Base-by-base conservation (phyloP, 2,329 filamentous ascomycete species). In the Waltergamsia citrina region DNA sequence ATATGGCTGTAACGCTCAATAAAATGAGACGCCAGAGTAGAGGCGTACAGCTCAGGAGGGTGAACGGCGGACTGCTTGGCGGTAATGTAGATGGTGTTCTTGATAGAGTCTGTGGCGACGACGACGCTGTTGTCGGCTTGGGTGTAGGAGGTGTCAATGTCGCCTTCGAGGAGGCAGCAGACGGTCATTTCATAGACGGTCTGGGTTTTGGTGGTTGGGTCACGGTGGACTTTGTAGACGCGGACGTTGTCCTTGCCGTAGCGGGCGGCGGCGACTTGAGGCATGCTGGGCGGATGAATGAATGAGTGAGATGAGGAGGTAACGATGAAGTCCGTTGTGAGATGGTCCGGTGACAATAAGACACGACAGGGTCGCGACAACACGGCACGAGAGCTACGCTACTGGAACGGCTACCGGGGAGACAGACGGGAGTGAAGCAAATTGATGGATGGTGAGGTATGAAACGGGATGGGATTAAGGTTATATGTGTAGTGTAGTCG, bases 201-300 rank as follows among this genome's bases (percentile, higher is more conserved):
- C 60, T 98, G 90, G 16, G 77, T 68, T 37, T 83, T 82, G 14
- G 83, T 81, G 50, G 77, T 67, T 53, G 77, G 67, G 57, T 96
- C 78, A 49, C 78, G 78, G 52, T 93, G 72, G 51, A 95, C 87
- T 63, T 98, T 98, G 77, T 83, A 94, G 50, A 98, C 78, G 52
- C 92, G 88, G 71, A 98, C 82, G 67, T 98, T 96, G 75, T 96
- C 92, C 77, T 98, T 90, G 65, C 84, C 84, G 57, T 88, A 90
- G 54, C 80, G 78, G 49, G 84, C 83, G 50, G 74, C 63, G 39
- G 71, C 65, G 40, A 80, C 59, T 46, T 58, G 56, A 43, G 74
- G 60, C 73, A 79, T 78, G 30, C 28, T 33, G 31, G 14, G n/a
- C 18, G 4, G 16, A 20, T 11, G 16, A 10, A 26, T 17, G 21